phyloP scores from a whole-genome alignment of 139 green algal species.

The Closterium sp. region DNA sequence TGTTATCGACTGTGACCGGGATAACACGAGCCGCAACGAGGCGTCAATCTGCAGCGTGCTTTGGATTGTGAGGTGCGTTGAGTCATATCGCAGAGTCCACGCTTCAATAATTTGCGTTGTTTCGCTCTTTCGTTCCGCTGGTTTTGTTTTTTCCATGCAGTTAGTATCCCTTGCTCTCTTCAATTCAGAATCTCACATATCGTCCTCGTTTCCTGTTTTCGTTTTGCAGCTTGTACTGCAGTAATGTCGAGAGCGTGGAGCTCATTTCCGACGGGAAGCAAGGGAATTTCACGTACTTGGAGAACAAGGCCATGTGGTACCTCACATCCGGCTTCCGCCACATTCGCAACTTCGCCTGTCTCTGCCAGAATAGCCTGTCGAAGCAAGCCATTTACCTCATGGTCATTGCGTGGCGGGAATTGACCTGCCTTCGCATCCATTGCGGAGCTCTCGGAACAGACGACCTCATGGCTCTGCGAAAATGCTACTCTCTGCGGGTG shows the following conservation, averaged over 20 bases:
- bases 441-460: constrained; percentile 13
- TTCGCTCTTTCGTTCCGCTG: neutral
- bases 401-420: constrained; percentile 35
- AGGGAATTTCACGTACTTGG: constrained; percentile 19
- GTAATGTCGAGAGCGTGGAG: constrained; percentile 19
- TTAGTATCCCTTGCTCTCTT: neutral
- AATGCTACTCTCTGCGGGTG: constrained; percentile 25
- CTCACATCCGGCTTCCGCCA: constrained; percentile 27
- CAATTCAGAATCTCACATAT: neutral
- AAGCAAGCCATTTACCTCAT: constrained; percentile 42
- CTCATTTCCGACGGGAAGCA: constrained; percentile 26
- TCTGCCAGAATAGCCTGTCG: constrained; percentile 23
- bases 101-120: neutral
- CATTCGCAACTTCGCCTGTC: constrained; percentile 27
- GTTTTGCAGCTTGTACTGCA: constrained; percentile 36
- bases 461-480: constrained; percentile 32
- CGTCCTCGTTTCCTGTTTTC: neutral
- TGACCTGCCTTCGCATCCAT: constrained; percentile 24
- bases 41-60: constrained; percentile 30
- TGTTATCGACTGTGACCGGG: constrained; percentile 31
- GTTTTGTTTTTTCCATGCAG: neutral
- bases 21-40: constrained; percentile 32
- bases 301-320: constrained; percentile 45
- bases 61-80: constrained; percentile 30
- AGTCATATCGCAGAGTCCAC: neutral